Evolutionary conservation across 441 rosid genomes (phyloP).

Genomic region (Corymbia calophylla): DNA sequence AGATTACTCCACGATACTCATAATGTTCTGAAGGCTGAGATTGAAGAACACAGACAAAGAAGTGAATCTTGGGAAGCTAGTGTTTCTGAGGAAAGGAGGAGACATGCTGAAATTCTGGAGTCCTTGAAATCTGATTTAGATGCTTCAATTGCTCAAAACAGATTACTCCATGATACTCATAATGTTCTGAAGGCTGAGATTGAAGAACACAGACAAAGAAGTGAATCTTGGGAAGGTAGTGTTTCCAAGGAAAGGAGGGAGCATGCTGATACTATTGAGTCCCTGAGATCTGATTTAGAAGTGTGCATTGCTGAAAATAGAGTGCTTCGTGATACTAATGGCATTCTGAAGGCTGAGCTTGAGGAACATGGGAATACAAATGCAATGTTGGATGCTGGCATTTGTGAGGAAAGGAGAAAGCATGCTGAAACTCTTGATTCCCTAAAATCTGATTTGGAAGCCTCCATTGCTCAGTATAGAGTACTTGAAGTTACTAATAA

Average conservation of each 20-base stretch:
- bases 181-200: conserved; percentile 36
- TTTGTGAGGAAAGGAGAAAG: neutral
- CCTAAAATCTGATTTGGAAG: neutral
- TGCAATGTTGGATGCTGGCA: neutral
- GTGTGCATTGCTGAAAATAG: neutral
- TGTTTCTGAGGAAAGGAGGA: conserved; percentile 21
- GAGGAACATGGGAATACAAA: neutral
- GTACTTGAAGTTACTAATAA: neutral
- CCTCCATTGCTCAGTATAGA: neutral
- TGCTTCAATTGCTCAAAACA: conserved; percentile 45
- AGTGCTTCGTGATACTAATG: neutral
- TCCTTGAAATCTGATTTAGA: conserved; percentile 54
- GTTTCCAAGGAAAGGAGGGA: conserved; percentile 21
- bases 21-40: conserved; percentile 34
- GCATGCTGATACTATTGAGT: neutral
- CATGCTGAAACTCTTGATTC: neutral
- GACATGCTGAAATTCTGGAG: conserved; percentile 23
- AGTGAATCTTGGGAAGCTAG: conserved; percentile 27
- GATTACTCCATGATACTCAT: conserved; percentile 36
- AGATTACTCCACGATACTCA: conserved; percentile 36
- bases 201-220: conserved; percentile 31
- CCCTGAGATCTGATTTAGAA: neutral
- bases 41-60: conserved; percentile 33
- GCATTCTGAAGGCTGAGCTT: neutral
- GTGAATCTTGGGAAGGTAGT: conserved; percentile 26